phyloP scores from a whole-genome alignment of 1,284 basidiomycete species.

The Puccinia triticina region DNA sequence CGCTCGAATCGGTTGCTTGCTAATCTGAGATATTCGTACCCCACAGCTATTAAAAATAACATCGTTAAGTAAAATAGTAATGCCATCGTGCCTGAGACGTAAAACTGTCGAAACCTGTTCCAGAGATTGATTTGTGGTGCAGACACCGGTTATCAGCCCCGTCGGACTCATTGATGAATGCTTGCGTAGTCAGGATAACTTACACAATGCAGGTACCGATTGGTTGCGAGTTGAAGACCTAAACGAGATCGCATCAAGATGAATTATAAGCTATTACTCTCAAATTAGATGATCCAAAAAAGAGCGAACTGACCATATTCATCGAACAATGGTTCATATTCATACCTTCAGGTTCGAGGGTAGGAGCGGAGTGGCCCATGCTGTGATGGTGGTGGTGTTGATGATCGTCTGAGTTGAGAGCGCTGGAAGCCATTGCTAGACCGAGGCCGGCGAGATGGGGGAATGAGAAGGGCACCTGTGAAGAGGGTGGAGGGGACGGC shows the following conservation, averaged over 20 bases:
- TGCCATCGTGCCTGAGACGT: slow-evolving; percentile 39
- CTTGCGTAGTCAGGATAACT: background rate
- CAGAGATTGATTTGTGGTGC: background rate
- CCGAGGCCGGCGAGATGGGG: background rate
- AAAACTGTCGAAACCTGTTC: slow-evolving; percentile 43
- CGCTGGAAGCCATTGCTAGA: slow-evolving; percentile 19
- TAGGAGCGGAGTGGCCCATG: slow-evolving; percentile 15
- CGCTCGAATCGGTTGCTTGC: slow-evolving; percentile 24
- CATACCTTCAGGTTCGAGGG: slow-evolving; percentile 20
- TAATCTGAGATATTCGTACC: slow-evolving; percentile 44
- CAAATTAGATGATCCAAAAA: background rate
- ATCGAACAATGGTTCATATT: slow-evolving; percentile 37
- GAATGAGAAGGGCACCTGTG: slow-evolving; percentile 6
- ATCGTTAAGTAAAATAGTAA: slow-evolving; percentile 35
- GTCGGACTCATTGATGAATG: background rate
- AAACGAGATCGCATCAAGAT: background rate
- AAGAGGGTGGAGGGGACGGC: background rate
- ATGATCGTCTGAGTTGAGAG: slow-evolving; percentile 1
- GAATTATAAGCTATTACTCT: background rate
- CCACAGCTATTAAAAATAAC: slow-evolving; percentile 31
- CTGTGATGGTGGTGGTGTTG: slow-evolving; percentile 17
- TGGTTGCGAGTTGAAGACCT: slow-evolving; percentile 48
- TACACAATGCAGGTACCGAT: slow-evolving; percentile 50
- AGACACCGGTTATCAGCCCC: background rate
- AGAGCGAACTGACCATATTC: slow-evolving; percentile 35